Evolutionary conservation across 2,329 filamentous ascomycete genomes (phyloP), one percentile per base, ranked within the genome.

Genomic region (Colletotrichum neosansevieriae): DNA sequence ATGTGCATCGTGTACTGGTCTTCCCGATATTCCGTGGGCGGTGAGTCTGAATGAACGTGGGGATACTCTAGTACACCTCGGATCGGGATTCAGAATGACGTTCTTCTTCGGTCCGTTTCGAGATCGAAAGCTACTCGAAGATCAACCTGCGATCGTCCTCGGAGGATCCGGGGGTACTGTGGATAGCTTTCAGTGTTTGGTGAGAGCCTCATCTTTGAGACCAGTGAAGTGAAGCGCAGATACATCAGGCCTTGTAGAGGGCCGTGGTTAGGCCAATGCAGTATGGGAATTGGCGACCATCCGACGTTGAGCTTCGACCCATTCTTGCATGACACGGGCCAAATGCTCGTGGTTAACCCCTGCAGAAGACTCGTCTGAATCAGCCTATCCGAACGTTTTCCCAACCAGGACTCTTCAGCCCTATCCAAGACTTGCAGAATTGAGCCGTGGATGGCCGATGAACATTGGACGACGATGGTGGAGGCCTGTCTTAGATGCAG

Each of bases 341-440:
- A 59, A 6, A 59, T 38, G 57, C 61, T 60, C 40, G 12, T 50
- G 62, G 34, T 45, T 47, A 21, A 66, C 49, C 66, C 66, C 61
- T 66, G 61, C 42, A 60, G 54, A 32, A 65, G 34, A 15, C 40
- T 24, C 32, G 38, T 59, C 53, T 24, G 61, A 49, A 59, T 47
- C 59, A 69, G 24, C 56, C 53, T 49, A 40, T 42, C 61, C 51
- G 65, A 17, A 45, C 47, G 21, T 1, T 29, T 5, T 21, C 17
- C n/a, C 19, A 24, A n/a, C 19, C 38, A 40, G 17, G 60, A 15
- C 24, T 10, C 40, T 44, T 69, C 66, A 66, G 66, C 66, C 66
- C 62, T 69, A 64, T 19, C 12, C 38, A 49, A 47, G 42, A 24
- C 6, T 42, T 17, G 21, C 32, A 58, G 21, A 45, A 42, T 19